Percentiles rank a stretch among this genome's conserved stretches.
These are phyloP conservation scores for Candida broadrunensis DNA, from an alignment of 805 yeast species.

Conservation along the genomic window DNA sequence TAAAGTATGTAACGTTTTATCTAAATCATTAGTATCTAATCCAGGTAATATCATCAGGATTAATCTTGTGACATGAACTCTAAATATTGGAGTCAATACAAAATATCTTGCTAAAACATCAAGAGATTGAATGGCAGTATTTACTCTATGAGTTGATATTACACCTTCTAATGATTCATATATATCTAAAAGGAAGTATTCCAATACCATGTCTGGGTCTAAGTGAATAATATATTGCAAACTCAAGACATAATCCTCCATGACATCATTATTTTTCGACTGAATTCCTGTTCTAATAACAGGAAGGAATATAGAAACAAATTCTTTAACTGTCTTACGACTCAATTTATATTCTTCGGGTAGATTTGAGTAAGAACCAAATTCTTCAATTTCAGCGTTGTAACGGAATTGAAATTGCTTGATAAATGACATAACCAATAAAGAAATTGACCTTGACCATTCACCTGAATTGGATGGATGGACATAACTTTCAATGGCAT, in stretches of 20 bases:
- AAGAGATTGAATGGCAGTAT: conserved; percentile 66
- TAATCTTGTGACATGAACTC: conserved; percentile 78
- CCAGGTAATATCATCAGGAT: conserved; percentile 71
- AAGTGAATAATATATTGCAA: conserved; percentile 65
- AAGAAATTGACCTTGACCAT: conserved; percentile 77
- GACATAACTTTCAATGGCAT: conserved; percentile 72
- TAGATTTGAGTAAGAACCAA: conserved; percentile 22
- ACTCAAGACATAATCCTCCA: conserved; percentile 56
- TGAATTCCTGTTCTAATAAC: conserved; percentile 70
- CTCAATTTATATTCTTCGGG: conserved; percentile 31
- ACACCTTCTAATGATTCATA: conserved; percentile 71
- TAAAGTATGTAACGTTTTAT: conserved; percentile 65
- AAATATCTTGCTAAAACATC: conserved; percentile 65
- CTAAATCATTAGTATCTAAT: conserved; percentile 83
- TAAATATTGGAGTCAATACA: conserved; percentile 56
- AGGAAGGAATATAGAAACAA: conserved; percentile 54
- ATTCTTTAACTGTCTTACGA: conserved; percentile 31
- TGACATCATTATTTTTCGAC: conserved; percentile 58
- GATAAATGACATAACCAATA: conserved; percentile 58
- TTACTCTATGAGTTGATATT: conserved; percentile 75
- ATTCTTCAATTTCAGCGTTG: conserved; percentile 43
- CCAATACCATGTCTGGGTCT: conserved; percentile 52
- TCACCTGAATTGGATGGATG: conserved; percentile 92
- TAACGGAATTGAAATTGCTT: conserved; percentile 58
- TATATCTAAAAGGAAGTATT: conserved; percentile 60